phyloP scores from a whole-genome alignment of 345 rosid species.

The Salix viminalis region DNA sequence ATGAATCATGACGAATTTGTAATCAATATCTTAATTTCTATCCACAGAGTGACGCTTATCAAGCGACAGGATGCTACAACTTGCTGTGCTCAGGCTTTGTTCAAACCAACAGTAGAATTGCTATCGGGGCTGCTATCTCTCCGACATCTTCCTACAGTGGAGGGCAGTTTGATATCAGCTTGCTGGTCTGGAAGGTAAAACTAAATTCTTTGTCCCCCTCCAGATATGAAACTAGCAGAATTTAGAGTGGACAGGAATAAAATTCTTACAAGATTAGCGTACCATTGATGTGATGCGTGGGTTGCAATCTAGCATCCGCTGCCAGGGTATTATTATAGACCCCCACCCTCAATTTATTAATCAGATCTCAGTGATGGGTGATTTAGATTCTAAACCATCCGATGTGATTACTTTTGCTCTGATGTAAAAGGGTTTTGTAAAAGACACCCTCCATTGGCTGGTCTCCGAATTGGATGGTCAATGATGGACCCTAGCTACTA shows the following conservation, averaged over 20 bases:
- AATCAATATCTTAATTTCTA: not conserved
- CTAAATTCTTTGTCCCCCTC: not conserved
- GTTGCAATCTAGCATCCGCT: not conserved
- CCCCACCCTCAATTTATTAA: not conserved
- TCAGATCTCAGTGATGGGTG: not conserved
- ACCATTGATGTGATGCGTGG: not conserved
- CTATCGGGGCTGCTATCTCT: slow-evolving; percentile 95
- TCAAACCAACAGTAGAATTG: slow-evolving; percentile 76
- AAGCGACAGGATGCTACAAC: slow-evolving; percentile 94
- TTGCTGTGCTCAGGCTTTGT: slow-evolving; percentile 91
- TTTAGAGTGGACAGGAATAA: not conserved
- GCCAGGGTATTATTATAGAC: not conserved
- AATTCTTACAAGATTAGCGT: not conserved
- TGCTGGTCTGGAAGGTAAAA: slow-evolving; percentile 94
- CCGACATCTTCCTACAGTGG: slow-evolving; percentile 83
- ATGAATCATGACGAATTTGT: not conserved
- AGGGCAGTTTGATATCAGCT: slow-evolving; percentile 91
- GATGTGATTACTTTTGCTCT: not conserved
- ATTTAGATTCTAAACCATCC: not conserved
- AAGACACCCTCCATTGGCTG: not conserved
- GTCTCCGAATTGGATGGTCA: not conserved
- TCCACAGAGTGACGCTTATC: slow-evolving; percentile 88
- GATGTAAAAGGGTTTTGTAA: not conserved
- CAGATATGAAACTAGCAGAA: not conserved
- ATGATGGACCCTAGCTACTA: not conserved